Evolutionary conservation across 2,329 filamentous ascomycete genomes (phyloP).

Genomic region (Ustulina deusta): DNA sequence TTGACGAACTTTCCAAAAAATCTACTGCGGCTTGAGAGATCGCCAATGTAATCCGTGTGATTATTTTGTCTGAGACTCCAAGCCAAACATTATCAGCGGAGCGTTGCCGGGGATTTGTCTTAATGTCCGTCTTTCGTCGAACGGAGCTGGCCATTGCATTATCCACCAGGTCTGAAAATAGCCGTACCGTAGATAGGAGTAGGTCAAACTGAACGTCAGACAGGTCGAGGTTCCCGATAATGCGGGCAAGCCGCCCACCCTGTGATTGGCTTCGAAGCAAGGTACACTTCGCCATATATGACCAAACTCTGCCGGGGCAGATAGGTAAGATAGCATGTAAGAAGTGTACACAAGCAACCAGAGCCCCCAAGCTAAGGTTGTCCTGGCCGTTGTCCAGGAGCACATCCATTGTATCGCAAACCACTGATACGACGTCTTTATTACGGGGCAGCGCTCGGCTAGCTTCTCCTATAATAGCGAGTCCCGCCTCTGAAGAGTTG

Average conservation of each 20-base stretch:
- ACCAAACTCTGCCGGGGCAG: conserved; percentile 90
- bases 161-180: conserved; percentile 81
- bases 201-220: conserved; percentile 81
- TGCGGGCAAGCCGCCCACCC: conserved; percentile 79
- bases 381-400: conserved; percentile 72
- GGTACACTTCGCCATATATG: conserved; percentile 83
- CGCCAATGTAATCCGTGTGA: conserved; percentile 76
- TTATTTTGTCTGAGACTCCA: conserved; percentile 81
- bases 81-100: conserved; percentile 69
- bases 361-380: conserved; percentile 73
- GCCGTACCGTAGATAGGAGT: conserved; percentile 75
- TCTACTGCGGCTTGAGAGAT: conserved; percentile 83
- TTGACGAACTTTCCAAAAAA: conserved; percentile 85
- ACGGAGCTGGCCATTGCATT: conserved; percentile 79
- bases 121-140: conserved; percentile 70
- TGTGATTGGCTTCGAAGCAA: conserved; percentile 82
- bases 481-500: conserved; percentile 50
- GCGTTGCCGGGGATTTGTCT: conserved; percentile 60
- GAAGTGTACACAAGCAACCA: conserved; percentile 81
- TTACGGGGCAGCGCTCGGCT: conserved; percentile 67
- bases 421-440: conserved; percentile 81
- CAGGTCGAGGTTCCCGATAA: conserved; percentile 86
- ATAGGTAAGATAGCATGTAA: conserved; percentile 77
- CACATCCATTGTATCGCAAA: conserved; percentile 87
- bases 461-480: conserved; percentile 68